These are phyloP conservation scores for Casaregolazyma lundiana DNA, from an alignment of 1,139 yeast species.

Conservation along the genomic window DNA sequence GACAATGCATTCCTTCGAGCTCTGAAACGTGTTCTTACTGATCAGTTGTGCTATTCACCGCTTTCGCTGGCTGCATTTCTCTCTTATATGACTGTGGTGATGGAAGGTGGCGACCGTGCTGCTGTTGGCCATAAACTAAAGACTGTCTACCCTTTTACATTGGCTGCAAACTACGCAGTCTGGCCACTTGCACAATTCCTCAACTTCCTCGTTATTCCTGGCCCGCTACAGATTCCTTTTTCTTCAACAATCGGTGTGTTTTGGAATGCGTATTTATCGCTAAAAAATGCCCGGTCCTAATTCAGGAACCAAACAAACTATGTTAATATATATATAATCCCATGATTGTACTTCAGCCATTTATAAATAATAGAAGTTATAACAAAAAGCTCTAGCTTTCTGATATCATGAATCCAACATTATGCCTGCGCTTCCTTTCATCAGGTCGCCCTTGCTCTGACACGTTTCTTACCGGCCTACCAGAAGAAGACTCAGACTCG, in stretches of 20 bases:
- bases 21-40: conserved; percentile 79
- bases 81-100: conserved; percentile 73
- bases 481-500: conserved; percentile 16
- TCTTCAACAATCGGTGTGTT: conserved; percentile 84
- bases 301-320: neutral
- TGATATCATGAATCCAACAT: conserved; percentile 24
- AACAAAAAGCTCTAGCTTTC: conserved; percentile 6
- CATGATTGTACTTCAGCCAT: conserved; percentile 4
- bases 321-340: conserved; percentile 1
- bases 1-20: conserved; percentile 83
- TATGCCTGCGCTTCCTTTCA: conserved; percentile 21
- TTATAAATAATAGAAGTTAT: conserved; percentile 9
- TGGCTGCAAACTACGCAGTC: conserved; percentile 74
- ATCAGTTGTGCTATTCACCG: conserved; percentile 87
- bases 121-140: conserved; percentile 61
- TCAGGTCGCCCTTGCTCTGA: conserved; percentile 9
- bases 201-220: conserved; percentile 77
- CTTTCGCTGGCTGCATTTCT: conserved; percentile 75
- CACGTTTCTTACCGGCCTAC: neutral
- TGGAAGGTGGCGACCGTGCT: conserved; percentile 67
- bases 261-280: conserved; percentile 89
- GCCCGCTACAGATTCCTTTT: conserved; percentile 82
- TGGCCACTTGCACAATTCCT: conserved; percentile 95
- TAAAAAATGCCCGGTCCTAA: conserved; percentile 47
- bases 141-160: conserved; percentile 66